Conservation (phyloP, 768 basidiomycete genomes). For the Psilocybe azurescens region DNA sequence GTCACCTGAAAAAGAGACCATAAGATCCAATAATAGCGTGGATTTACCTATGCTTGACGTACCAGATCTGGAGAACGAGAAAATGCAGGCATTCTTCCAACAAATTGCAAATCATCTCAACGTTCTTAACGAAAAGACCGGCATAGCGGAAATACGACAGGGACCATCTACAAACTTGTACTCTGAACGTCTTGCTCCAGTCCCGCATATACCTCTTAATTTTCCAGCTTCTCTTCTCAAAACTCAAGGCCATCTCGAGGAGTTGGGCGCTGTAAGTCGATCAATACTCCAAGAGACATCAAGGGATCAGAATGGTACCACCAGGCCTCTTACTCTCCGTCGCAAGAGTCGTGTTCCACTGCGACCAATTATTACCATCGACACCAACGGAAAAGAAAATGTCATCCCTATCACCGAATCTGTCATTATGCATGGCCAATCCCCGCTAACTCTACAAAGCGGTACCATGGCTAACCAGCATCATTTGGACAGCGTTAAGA, state of each 20-base stretch:
- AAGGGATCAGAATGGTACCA: conserved; percentile 18
- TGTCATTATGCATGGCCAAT: conserved; percentile 24
- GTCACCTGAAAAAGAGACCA: conserved; percentile 21
- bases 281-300: not conserved
- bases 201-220: conserved; percentile 5
- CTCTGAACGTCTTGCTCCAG: conserved; percentile 5
- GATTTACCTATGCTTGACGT: conserved; percentile 55
- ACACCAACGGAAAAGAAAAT: conserved; percentile 65
- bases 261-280: not conserved
- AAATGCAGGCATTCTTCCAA: conserved; percentile 83
- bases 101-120: conserved; percentile 85
- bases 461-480: conserved; percentile 14
- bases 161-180: conserved; percentile 4
- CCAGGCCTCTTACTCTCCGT: conserved; percentile 52
- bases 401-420: conserved; percentile 23
- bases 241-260: not conserved
- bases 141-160: conserved; percentile 16
- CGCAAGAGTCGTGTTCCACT: conserved; percentile 33
- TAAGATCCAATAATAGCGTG: conserved; percentile 8
- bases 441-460: conserved; percentile 23
- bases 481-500: conserved; percentile 10
- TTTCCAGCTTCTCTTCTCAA: not conserved
- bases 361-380: conserved; percentile 25
- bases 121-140: conserved; percentile 63
- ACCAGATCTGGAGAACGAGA: conserved; percentile 76